These are phyloP conservation scores for Boletus insuetus DNA, from an alignment of 768 basidiomycete species.

Conservation along the genomic window DNA sequence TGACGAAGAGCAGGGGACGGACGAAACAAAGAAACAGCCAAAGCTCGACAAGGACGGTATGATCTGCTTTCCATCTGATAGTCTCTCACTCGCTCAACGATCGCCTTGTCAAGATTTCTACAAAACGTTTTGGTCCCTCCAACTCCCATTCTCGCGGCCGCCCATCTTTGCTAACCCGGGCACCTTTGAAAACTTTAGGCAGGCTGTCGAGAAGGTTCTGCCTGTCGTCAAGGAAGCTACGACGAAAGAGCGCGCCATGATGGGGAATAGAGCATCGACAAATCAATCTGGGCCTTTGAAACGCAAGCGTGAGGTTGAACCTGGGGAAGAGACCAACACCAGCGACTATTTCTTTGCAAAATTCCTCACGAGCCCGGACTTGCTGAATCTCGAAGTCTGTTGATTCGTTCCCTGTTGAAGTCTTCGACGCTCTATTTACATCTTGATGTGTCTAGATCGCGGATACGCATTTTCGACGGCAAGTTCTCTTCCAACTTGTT, in stretches of 20 bases:
- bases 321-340: conserved; percentile 47
- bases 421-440: conserved; percentile 6
- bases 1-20: conserved; percentile 40
- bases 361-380: conserved; percentile 83
- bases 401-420: conserved; percentile 2
- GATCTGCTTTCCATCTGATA: conserved; percentile 3
- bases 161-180: conserved; percentile 57
- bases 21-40: conserved; percentile 33
- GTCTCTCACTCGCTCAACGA: background rate
- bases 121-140: conserved; percentile 86
- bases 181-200: conserved; percentile 63
- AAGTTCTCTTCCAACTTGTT: conserved; percentile 82
- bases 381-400: conserved; percentile 82
- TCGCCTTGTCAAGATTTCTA: conserved; percentile 61
- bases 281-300: conserved; percentile 45
- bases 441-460: conserved; percentile 56
- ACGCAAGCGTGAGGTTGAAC: conserved; percentile 62
- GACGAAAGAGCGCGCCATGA: conserved; percentile 83
- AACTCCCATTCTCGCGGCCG: conserved; percentile 81
- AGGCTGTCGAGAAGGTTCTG: conserved; percentile 67
- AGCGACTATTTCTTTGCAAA: conserved; percentile 92
- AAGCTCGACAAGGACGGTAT: conserved; percentile 63
- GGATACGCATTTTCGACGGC: conserved; percentile 90
- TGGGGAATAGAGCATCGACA: conserved; percentile 61
- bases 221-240: conserved; percentile 84